Base-by-base conservation (phyloP, 2,329 filamentous ascomycete species). In the Fusarium compactum region DNA sequence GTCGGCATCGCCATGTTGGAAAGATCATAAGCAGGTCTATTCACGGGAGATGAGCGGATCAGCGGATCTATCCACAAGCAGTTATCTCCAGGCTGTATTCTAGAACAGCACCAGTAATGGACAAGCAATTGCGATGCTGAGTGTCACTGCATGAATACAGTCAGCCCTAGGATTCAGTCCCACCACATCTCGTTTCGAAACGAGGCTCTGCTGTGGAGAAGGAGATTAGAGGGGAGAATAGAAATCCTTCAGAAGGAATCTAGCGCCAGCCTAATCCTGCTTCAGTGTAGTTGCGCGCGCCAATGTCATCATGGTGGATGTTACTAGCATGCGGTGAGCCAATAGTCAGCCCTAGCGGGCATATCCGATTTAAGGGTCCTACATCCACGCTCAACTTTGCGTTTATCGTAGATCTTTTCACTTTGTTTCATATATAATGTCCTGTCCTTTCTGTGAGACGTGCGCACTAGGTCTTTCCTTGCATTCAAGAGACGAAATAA, bases 51-150 rank as follows among this genome's bases (percentile, higher is more conserved):
- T 32, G 6, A 3, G 27, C 46, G 27, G 27, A 48, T 32, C 14
- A n/a, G 46, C 10, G 14, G n/a, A 7, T 9, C 2, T 6, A 18
- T 32, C 46, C 14, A 48, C 27, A 11, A 12, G 11, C 34, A 3
- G 27, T 30, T 9, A n/a, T 12, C 24, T 27, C 41, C 3, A 24
- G 40, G 7, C n/a, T 14, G 10, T 15, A 43, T 15, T 8, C 18
- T 4, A 38, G 34, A 7, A 38, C 1, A n/a, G 1, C 18, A 38
- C 18, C 18, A 38, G 10, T 38, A 38, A 38, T 7, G 1, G 6
- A n/a, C 6, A 38, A n/a, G 34, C 0, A 7, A 7, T 0, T 34
- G 1, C 32, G 32, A 10, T 18, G 0, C 2, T 6, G 0, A n/a
- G 18, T 38, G 18, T 11, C 10, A 38, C 18, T 38, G 34, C 34